Base-by-base conservation (phyloP, 179 eudicot species). In the Silene coronaria region DNA sequence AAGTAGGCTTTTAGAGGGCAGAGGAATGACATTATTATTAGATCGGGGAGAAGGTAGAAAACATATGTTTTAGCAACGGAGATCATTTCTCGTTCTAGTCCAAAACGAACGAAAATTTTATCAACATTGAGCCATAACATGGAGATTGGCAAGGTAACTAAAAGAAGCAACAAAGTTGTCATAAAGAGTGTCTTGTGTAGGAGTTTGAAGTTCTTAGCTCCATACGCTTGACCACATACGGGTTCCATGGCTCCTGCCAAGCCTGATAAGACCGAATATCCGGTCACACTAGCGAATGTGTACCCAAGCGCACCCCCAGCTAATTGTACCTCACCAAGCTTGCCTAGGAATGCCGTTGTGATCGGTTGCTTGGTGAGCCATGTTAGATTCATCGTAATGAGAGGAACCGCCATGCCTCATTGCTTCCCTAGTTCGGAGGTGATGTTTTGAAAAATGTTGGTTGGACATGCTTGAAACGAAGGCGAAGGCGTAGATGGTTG, bases 161-260 rank as follows among this genome's bases (percentile, higher is more conserved):
- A 22, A 4, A 94, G 88, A 14, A 94, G 80, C 75, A 94, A 77
- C 34, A 80, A 36, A 34, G 81, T 85, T 17, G 91, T 76, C 98
- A 94, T 91, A 53, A 91, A 67, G 61, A 94, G 92, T 73, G 97
- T 90, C 83, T 90, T 94, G 70, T 90, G 97, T 10, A 93, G 88
- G 72, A 91, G 94, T 76, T 80, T 91, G 58, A 75, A 88, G 79
- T 91, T 94, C 58, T 83, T 86, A 23, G 97, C 97, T 6, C 97
- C 98, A 78, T 78, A 84, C 24, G 97, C 98, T 57, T 91, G 98
- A 11, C 98, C 98, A 80, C 98, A 91, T 28, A 91, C 87, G 28
- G 96, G 97, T 48, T 94, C 97, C 97, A 94, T 90, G 72, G 97
- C 97, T 6, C 85, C 91, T 53, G 84, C 87, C n/a, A 94, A 84